Evolutionary conservation across 1,284 basidiomycete species (phyloP).

Genomic region (Fomitopsis palustris): DNA sequence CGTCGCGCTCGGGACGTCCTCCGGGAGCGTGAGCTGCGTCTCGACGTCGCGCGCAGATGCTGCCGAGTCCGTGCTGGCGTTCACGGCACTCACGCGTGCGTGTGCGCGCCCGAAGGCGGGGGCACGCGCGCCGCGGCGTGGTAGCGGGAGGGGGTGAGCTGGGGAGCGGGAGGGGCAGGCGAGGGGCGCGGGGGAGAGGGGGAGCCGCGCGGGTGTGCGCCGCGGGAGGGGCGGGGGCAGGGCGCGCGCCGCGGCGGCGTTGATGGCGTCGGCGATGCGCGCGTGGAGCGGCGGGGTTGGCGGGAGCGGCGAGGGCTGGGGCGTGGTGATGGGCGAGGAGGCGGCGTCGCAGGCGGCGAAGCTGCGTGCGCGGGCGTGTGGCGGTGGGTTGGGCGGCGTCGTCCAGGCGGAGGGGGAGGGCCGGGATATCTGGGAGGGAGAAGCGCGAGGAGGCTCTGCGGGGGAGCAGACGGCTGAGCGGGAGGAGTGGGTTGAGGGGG

Average conservation of each 20-base stretch:
- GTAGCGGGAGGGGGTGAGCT: slow-evolving; percentile 1
- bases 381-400: slow-evolving; percentile 1
- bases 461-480: too few relatives aligned
- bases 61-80: slow-evolving; percentile 3
- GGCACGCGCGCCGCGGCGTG: slow-evolving; percentile 1
- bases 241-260: slow-evolving; percentile 8
- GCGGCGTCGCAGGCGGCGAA: slow-evolving; percentile 15
- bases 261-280: slow-evolving; percentile 19
- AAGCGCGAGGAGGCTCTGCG: too few relatives aligned
- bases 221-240: slow-evolving; percentile 1
- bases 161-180: not conserved
- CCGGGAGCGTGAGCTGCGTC: slow-evolving; percentile 19
- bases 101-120: not conserved
- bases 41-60: slow-evolving; percentile 17
- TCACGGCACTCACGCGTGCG: not conserved
- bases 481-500: too few relatives aligned
- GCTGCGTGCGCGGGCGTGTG: slow-evolving; percentile 4
- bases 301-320: slow-evolving; percentile 12
- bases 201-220: not conserved
- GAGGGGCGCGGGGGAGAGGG: slow-evolving; percentile 1
- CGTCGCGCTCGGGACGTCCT: slow-evolving; percentile 1
- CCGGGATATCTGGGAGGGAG: not conserved
- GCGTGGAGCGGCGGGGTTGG: slow-evolving; percentile 15
- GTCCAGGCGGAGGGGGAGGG: not conserved
- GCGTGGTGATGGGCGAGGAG: slow-evolving; percentile 18